Evolutionary conservation across 2,329 filamentous ascomycete species (phyloP).

Genomic region (Fusarium sacchari): DNA sequence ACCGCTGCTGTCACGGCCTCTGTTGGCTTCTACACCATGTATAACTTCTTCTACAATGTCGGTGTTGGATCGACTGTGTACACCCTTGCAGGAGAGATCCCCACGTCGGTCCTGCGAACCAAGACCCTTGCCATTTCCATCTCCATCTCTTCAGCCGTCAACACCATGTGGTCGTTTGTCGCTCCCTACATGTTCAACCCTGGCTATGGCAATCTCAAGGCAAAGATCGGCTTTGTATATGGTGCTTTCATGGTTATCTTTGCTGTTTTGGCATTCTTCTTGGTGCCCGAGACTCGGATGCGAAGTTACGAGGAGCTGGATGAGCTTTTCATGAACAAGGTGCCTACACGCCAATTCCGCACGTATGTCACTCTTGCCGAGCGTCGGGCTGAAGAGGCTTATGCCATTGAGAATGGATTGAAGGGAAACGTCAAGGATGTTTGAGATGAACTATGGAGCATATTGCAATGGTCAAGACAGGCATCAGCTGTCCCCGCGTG

Average conservation of each 20-base stretch:
- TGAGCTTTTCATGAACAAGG: conserved; percentile 42
- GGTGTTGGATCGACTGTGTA: conserved; percentile 55
- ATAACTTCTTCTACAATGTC: conserved; percentile 54
- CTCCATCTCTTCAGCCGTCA: conserved; percentile 52
- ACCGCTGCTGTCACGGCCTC: conserved; percentile 40
- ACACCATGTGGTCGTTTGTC: conserved; percentile 56
- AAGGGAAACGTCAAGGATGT: background rate
- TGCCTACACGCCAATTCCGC: conserved; percentile 39
- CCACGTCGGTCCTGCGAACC: conserved; percentile 54
- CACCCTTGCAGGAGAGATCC: conserved; percentile 55
- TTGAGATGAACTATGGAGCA: background rate
- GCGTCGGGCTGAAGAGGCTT: conserved; percentile 39
- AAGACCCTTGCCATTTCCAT: conserved; percentile 58
- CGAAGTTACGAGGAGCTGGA: conserved; percentile 45
- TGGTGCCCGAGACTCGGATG: conserved; percentile 59
- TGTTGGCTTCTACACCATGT: conserved; percentile 53
- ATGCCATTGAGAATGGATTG: conserved; percentile 5
- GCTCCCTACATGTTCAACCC: conserved; percentile 58
- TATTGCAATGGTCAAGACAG: too few species aligned
- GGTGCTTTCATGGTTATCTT: conserved; percentile 50
- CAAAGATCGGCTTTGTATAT: conserved; percentile 55
- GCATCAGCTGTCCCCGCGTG: too few species aligned
- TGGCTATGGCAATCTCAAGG: conserved; percentile 50
- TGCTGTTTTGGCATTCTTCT: conserved; percentile 53
- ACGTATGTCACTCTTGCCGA: conserved; percentile 39